Evolutionary conservation across 2,329 filamentous ascomycete genomes (phyloP), one percentile per base, ranked within the genome.

Genomic region (Lojkania enalia): DNA sequence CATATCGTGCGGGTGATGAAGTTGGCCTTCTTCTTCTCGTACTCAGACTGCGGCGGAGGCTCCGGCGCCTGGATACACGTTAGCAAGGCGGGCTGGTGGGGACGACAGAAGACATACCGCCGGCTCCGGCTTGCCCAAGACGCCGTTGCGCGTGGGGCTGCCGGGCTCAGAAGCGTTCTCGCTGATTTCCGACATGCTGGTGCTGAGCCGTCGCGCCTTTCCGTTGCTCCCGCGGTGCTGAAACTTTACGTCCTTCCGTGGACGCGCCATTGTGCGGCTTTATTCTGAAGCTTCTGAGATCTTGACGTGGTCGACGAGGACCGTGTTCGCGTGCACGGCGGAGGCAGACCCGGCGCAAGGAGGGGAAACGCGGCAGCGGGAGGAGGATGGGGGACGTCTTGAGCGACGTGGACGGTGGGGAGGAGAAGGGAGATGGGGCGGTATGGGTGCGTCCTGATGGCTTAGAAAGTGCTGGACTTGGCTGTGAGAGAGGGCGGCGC

Each of bases 11-110:
- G 86, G 29, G 90, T 95, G 64, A 96, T 88, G 77, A 99, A 97
- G 70, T 94, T 96, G 71, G 90, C 87, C 77, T 95, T 96, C 75
- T 99, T 99, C 83, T 97, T 97, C 69, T 97, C 90, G 71, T 95
- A 96, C 51, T 96, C 94, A 58, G 83, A 81, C 47, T 75, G 69
- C 43, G 66, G 66, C 40, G 70, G 65, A 35, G 61, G 57, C 40
- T 74, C 69, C 38, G 69, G 51, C 60, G 70, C 49, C 64, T 67
- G 61, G 42, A 42, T 37, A 42, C 23, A 29, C 14, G 21, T 32
- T 30, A 32, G 14, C 41, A 7, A 36, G 14, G 21, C 21, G 20
- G 25, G 21, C 16, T 37, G 16, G 13, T 43, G 44, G 35, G 43
- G 30, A 14, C 25, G 14, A 23, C 7, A 21, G 37, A 35, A 19